Percentiles rank a stretch among this genome's conserved stretches.
phyloP scores from a whole-genome alignment of 495 filamentous ascomycete genomes.

The Neurospora africana region DNA sequence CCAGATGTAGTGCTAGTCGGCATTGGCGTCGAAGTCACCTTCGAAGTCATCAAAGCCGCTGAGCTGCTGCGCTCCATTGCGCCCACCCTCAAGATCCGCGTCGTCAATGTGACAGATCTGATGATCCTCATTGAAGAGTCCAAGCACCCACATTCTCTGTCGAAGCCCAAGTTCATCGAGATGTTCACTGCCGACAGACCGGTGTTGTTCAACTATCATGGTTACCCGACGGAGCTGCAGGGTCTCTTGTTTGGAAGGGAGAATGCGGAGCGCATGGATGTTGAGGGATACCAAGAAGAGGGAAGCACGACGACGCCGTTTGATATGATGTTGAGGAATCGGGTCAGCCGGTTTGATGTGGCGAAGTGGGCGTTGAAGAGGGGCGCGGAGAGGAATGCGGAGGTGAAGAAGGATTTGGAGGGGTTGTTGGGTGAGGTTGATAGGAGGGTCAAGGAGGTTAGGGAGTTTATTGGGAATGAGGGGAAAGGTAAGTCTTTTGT shows the following conservation, averaged over 20 bases:
- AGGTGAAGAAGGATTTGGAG: slow-evolving; percentile 37
- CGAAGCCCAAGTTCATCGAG: slow-evolving; percentile 40
- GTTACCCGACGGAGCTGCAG: slow-evolving; percentile 52
- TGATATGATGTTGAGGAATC: slow-evolving; percentile 63
- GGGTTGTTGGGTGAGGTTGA: slow-evolving; percentile 38
- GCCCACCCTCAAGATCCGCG: slow-evolving; percentile 48
- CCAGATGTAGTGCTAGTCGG: slow-evolving; percentile 62
- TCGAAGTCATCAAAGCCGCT: slow-evolving; percentile 58
- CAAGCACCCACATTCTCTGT: slow-evolving; percentile 52
- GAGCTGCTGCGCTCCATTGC: slow-evolving; percentile 42
- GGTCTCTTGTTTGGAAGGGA: slow-evolving; percentile 54
- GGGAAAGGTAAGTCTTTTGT: slow-evolving; percentile 36
- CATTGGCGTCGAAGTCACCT: slow-evolving; percentile 61
- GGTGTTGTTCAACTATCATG: slow-evolving; percentile 65
- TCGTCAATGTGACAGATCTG: slow-evolving; percentile 66
- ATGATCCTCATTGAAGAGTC: slow-evolving; percentile 54
- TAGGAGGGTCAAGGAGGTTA: slow-evolving; percentile 39
- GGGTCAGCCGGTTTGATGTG: slow-evolving; percentile 53
- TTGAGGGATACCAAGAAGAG: slow-evolving; percentile 60
- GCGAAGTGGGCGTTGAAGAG: slow-evolving; percentile 42
- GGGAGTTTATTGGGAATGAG: slow-evolving; percentile 45
- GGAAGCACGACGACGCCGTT: slow-evolving; percentile 65
- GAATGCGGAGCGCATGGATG: slow-evolving; percentile 38
- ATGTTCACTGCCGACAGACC: slow-evolving; percentile 52
- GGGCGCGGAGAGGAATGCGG: slow-evolving; percentile 30